phyloP scores from a whole-genome alignment of 169 alveolate species.

The Babesia bovis region DNA sequence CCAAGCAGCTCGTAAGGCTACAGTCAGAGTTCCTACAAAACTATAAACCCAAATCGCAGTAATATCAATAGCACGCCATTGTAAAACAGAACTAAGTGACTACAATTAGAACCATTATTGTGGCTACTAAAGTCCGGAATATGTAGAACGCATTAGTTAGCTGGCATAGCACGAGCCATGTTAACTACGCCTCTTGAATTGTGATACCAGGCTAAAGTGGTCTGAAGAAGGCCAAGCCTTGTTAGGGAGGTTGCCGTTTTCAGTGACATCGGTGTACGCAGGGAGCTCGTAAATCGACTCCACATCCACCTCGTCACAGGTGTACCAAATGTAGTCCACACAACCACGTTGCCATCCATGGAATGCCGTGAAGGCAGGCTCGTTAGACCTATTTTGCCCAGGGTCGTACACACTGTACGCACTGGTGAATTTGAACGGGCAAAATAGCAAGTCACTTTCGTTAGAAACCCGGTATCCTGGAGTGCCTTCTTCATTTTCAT shows the following conservation, averaged over 20 bases:
- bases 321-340: constrained; percentile 80
- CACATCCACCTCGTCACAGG: constrained; percentile 62
- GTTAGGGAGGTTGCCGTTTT: constrained; percentile 62
- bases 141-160: neutral
- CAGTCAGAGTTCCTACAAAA: constrained; percentile 32
- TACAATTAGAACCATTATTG: too few relatives aligned
- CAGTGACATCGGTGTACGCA: constrained; percentile 42
- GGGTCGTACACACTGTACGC: constrained; percentile 57
- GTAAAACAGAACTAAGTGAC: neutral
- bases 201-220: constrained; percentile 65
- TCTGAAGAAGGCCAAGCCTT: constrained; percentile 72
- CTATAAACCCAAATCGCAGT: neutral
- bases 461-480: neutral
- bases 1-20: constrained; percentile 34
- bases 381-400: constrained; percentile 35
- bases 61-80: neutral
- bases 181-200: constrained; percentile 38
- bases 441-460: constrained; percentile 31
- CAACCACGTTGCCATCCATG: constrained; percentile 85
- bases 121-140: too few relatives aligned
- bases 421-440: constrained; percentile 59
- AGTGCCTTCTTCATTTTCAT: neutral
- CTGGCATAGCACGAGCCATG: neutral
- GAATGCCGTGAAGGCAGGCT: constrained; percentile 81
- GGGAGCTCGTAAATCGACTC: constrained; percentile 65